Evolutionary conservation across 768 basidiomycete species (phyloP).

Genomic region (Dioszegia aurantiaca): DNA sequence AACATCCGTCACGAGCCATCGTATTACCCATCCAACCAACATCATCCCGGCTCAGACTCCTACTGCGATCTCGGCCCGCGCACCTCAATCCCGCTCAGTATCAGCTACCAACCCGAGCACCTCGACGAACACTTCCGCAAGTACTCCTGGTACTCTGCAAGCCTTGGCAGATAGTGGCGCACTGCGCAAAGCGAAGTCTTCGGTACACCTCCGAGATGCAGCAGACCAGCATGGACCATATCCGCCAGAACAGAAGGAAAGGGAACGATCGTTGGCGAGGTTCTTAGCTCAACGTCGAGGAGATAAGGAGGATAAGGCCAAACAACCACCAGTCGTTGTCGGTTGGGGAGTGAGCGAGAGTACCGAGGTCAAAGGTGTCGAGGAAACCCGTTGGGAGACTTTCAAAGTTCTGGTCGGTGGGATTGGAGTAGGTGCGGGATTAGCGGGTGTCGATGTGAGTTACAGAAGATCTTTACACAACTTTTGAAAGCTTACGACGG

Average conservation of each 20-base stretch:
- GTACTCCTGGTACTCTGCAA: neutral
- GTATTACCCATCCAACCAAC: constrained; percentile 23
- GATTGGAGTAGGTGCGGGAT: constrained; percentile 28
- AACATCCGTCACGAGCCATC: constrained; percentile 30
- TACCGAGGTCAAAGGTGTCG: too few species aligned
- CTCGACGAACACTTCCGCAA: neutral
- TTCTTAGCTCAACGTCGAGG: constrained; percentile 27
- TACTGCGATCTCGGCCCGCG: neutral
- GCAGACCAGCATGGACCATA: neutral
- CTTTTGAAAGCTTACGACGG: neutral
- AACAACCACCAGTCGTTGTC: neutral
- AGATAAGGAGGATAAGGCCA: constrained; percentile 17
- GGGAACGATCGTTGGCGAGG: constrained; percentile 35
- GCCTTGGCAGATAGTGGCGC: too few species aligned
- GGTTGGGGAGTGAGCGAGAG: constrained; percentile 32
- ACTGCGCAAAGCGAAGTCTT: neutral
- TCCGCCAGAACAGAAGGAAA: constrained; percentile 10
- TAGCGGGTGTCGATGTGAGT: constrained; percentile 2
- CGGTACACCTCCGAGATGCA: constrained; percentile 6
- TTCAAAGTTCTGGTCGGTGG: constrained; percentile 4
- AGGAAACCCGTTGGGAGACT: too few species aligned
- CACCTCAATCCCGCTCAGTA: constrained; percentile 7
- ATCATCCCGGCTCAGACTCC: neutral
- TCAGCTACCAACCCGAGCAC: neutral
- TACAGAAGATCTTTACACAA: neutral